phyloP scores from a whole-genome alignment of 345 rosid genomes.

The Lagerstroemia speciosa region DNA sequence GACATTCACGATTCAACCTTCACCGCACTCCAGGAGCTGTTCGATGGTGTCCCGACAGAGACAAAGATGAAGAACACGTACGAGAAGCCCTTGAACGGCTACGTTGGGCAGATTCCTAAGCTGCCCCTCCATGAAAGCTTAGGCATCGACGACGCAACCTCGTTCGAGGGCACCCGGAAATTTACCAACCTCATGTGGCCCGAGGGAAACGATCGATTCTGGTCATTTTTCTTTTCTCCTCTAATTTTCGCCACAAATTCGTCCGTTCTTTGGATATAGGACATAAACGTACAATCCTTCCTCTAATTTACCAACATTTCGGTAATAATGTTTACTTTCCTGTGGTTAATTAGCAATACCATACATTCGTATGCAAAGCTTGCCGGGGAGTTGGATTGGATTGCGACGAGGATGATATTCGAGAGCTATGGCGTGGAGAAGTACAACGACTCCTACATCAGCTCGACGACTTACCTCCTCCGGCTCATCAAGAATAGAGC shows the following conservation, averaged over 20 bases:
- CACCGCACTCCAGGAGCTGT: constrained; percentile 18
- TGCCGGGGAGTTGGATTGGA: constrained; percentile 20
- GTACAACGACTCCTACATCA: constrained; percentile 19
- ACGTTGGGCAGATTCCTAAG: constrained; percentile 20
- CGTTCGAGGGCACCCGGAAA: neutral
- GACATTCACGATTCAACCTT: constrained; percentile 14
- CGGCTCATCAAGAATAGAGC: constrained; percentile 26
- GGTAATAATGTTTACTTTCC: neutral
- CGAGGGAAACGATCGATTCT: constrained; percentile 23
- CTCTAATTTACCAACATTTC: too few relatives aligned
- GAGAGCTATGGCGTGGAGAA: constrained; percentile 29
- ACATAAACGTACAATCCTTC: too few relatives aligned
- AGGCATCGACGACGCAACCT: constrained; percentile 24
- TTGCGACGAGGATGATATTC: constrained; percentile 22
- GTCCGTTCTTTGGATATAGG: too few relatives aligned
- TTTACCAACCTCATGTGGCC: constrained; percentile 30
- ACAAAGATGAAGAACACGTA: constrained; percentile 19
- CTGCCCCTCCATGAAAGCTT: constrained; percentile 30
- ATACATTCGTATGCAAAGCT: constrained; percentile 13
- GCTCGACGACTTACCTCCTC: constrained; percentile 20
- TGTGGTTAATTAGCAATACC: constrained; percentile 16
- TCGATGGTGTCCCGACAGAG: constrained; percentile 22
- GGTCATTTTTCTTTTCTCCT: constrained; percentile 13
- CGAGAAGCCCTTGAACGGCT: constrained; percentile 33
- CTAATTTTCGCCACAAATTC: too few relatives aligned